phyloP scores from a whole-genome alignment of 768 basidiomycete genomes.

The Mycena pura region DNA sequence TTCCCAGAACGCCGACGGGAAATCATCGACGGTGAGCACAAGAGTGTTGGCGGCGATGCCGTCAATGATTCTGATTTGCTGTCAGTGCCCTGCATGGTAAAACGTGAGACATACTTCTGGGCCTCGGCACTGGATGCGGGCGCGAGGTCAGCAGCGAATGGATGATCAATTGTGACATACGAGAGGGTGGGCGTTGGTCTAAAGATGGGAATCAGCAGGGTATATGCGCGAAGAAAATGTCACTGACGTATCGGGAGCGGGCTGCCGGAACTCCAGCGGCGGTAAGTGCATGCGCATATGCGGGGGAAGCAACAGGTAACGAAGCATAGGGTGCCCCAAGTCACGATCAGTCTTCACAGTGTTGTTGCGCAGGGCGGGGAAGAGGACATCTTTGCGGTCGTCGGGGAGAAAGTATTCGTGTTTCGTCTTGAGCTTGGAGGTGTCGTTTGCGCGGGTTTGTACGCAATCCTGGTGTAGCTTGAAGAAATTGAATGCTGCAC shows the following conservation, averaged over 20 bases:
- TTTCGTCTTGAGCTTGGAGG: too few species aligned
- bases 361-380: not conserved
- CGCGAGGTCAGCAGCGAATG: too few species aligned
- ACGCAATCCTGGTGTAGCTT: too few species aligned
- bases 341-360: not conserved
- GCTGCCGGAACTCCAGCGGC: too few species aligned
- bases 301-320: not conserved
- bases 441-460: too few species aligned
- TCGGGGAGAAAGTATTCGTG: not conserved
- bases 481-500: too few species aligned
- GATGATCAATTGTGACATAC: too few species aligned
- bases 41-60: not conserved
- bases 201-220: too few species aligned
- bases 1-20: not conserved
- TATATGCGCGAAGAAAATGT: not conserved
- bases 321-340: not conserved
- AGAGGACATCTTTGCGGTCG: not conserved
- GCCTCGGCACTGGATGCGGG: too few species aligned
- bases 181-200: too few species aligned
- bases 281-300: not conserved
- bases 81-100: not conserved
- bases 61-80: not conserved
- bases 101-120: too few species aligned
- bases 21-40: not conserved
- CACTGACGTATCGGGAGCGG: not conserved